Evolutionary conservation across 176 grass and related monocot genomes (phyloP).

Genomic region (Carex myosuroides): DNA sequence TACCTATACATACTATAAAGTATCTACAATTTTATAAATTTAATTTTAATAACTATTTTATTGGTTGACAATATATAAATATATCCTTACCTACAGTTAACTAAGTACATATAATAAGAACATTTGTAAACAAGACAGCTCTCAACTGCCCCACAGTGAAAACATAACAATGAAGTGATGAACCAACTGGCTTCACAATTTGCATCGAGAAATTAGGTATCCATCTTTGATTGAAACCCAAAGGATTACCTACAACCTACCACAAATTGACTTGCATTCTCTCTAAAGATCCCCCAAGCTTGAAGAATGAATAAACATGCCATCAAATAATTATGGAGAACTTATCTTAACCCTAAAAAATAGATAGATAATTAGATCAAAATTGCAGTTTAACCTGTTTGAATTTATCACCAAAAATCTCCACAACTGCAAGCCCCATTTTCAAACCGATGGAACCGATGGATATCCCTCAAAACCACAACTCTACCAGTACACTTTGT

Average conservation of each 20-base stretch:
- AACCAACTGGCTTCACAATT: not conserved
- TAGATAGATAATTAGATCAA: not conserved
- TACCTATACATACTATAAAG: too few relatives aligned
- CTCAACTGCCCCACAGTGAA: not conserved
- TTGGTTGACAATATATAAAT: too few relatives aligned
- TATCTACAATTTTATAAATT: too few relatives aligned
- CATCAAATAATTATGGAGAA: not conserved
- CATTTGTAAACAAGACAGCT: not conserved
- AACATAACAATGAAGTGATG: too few relatives aligned
- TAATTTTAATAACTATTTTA: too few relatives aligned
- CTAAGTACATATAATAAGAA: not conserved
- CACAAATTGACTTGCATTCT: not conserved
- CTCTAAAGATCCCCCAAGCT: not conserved
- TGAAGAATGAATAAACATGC: not conserved
- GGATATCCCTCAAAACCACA: conserved; percentile 74
- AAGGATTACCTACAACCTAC: not conserved
- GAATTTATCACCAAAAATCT: conserved; percentile 72
- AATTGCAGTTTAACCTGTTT: not conserved
- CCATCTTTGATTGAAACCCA: not conserved
- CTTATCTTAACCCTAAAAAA: not conserved
- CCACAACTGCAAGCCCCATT: conserved; percentile 69
- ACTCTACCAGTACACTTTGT: conserved; percentile 71
- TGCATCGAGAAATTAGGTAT: not conserved
- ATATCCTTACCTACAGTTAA: not conserved
- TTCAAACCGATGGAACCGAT: conserved; percentile 78